These are phyloP conservation scores for Penicillium psychrosexuale DNA, from an alignment of 2,329 filamentous ascomycete species.

Conservation along the genomic window DNA sequence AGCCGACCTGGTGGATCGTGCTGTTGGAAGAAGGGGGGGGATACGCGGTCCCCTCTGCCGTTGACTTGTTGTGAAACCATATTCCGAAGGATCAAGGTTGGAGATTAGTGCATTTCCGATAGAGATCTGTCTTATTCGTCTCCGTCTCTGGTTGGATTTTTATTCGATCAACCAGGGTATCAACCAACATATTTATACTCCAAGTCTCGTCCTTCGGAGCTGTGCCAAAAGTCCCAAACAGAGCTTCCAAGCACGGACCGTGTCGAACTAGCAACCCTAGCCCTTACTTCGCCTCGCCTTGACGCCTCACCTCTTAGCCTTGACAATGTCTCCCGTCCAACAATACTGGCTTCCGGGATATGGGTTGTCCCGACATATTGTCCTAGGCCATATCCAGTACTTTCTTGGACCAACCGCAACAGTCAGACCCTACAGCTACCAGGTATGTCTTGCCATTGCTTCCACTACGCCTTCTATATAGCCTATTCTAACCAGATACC, in stretches of 20 bases:
- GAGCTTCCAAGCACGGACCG: conserved; percentile 8
- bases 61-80: conserved; percentile 15
- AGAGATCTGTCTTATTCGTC: conserved; percentile 16
- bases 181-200: conserved; percentile 21
- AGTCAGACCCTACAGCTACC: conserved; percentile 48
- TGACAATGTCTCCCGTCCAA: conserved; percentile 37
- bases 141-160: background rate
- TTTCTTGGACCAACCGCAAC: conserved; percentile 49
- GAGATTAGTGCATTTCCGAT: conserved; percentile 4
- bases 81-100: conserved; percentile 7
- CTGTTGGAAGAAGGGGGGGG: background rate
- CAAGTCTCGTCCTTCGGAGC: conserved; percentile 4
- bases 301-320: background rate
- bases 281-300: background rate
- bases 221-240: conserved; percentile 4
- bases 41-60: conserved; percentile 5
- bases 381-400: conserved; percentile 49
- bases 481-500: conserved; percentile 24
- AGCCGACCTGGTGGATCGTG: conserved; percentile 9
- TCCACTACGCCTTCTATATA: conserved; percentile 8
- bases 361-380: conserved; percentile 49
- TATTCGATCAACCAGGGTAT: background rate
- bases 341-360: conserved; percentile 51
- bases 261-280: conserved; percentile 5
- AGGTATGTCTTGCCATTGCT: conserved; percentile 34